These are phyloP conservation scores for Coccomyxa sp. DNA, from an alignment of 139 green algal genomes.

Conservation along the genomic window DNA sequence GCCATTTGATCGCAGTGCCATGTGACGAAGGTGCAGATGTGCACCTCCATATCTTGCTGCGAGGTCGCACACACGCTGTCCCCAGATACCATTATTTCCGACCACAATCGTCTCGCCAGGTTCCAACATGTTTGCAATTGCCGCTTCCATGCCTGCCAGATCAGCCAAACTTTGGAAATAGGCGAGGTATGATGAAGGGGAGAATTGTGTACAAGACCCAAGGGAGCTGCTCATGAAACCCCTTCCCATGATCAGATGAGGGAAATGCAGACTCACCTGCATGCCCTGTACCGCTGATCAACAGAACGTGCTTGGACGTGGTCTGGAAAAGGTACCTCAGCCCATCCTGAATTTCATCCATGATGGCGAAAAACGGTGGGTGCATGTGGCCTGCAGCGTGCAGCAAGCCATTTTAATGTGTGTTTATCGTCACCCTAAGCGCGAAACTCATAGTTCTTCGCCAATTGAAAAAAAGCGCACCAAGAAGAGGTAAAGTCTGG, in stretches of 20 bases:
- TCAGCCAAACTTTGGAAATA: constrained; percentile 8
- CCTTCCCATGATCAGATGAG: too few species aligned
- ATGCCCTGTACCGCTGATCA: constrained; percentile 24
- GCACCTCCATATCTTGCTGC: constrained; percentile 61
- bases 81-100: constrained; percentile 77
- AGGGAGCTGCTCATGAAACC: background rate
- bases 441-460: background rate
- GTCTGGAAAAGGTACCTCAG: constrained; percentile 83
- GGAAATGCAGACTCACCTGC: background rate
- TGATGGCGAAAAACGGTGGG: constrained; percentile 75
- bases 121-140: constrained; percentile 79
- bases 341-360: constrained; percentile 60
- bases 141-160: constrained; percentile 82
- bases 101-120: constrained; percentile 66
- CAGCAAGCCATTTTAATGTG: constrained; percentile 37
- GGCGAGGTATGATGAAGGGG: too few species aligned
- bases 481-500: constrained; percentile 60
- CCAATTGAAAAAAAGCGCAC: background rate
- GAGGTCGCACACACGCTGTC: constrained; percentile 68
- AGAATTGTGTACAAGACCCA: too few species aligned
- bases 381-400: constrained; percentile 65
- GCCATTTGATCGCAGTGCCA: background rate
- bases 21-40: background rate
- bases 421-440: background rate
- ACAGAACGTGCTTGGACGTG: constrained; percentile 59